Evolutionary conservation across 768 basidiomycete genomes (phyloP), one percentile per base, ranked within the genome.

Genomic region (Suillus fuscotomentosus): DNA sequence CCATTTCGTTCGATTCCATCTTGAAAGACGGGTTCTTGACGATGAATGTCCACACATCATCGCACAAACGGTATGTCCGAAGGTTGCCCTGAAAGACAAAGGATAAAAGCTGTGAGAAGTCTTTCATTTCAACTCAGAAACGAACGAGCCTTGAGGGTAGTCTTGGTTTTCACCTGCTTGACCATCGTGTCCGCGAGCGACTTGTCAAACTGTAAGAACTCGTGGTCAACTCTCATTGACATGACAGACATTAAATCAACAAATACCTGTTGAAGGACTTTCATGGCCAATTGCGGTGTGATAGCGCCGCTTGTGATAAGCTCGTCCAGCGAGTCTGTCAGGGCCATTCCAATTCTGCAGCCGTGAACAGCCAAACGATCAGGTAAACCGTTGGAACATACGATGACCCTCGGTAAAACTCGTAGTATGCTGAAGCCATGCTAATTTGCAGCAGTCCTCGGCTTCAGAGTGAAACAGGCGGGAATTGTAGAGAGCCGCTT

Each of bases 11-110:
- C 68, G 88, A 86, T 77, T 99, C 97, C 90, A 99, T 95, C 79
- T 98, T 98, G 80, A 99, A 97, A 17, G 81, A 80, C 10, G 96
- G 91, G 70, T 96, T 89, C 76, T 95, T 93, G 60, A 98, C 92
- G 67, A 97, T 92, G 77, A 99, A 99, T 61, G 97, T 99, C 97
- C 97, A 99, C 56, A 99, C 97, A 73, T 96, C 95, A 79, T 97
- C 95, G 75, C 93, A 94, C 4, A 94, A 83, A 9, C 94, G 88
- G 76, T 97, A 99, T 2, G 95, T 98, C 69, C 91, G 86, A 62
- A 99, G 78, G 74, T 96, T 92, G 20, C 95, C 97, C 94, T 93
- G 67, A 14, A 60, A 62, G 50, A 64, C 1, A 31, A 31, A 2
- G 20, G 27, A 31, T 69, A 36, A 72, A 66, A 54, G 17, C 34